Percentiles rank a stretch among this genome's conserved stretches.
Conservation (phyloP, 495 filamentous ascomycete genomes). For the Xylaria intraflava region DNA sequence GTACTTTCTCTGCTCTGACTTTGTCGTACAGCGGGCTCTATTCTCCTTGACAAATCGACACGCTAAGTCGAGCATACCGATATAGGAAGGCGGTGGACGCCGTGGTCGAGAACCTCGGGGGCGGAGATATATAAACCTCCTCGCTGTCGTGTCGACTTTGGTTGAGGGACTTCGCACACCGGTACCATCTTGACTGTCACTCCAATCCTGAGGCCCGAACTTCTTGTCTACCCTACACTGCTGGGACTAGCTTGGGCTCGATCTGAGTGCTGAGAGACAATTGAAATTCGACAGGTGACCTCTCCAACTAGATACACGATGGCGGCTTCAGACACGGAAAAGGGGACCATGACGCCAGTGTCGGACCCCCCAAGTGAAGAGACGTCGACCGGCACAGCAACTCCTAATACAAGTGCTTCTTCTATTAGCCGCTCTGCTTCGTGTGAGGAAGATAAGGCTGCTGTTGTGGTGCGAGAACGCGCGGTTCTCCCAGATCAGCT, state of each 20-base stretch:
- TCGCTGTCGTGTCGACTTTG: not conserved
- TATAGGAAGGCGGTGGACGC: not conserved
- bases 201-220: not conserved
- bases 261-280: not conserved
- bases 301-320: not conserved
- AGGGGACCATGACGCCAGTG: conserved; percentile 12
- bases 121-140: not conserved
- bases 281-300: not conserved
- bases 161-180: not conserved
- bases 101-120: not conserved
- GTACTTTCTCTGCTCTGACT: not conserved
- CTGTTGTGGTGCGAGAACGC: conserved; percentile 17
- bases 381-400: conserved; percentile 19
- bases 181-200: not conserved
- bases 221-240: not conserved
- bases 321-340: not conserved
- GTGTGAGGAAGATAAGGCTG: conserved; percentile 17
- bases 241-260: not conserved
- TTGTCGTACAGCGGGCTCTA: not conserved
- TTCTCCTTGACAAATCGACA: not conserved
- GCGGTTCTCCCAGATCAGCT: conserved; percentile 21
- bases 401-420: conserved; percentile 14
- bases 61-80: not conserved
- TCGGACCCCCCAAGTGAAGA: conserved; percentile 9
- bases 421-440: conserved; percentile 12